A percentile compares a stretch with the other conserved stretches of the same genome.
Evolutionary conservation across 2,329 filamentous ascomycete species (phyloP).

Genomic region (Cercospora berteroae): DNA sequence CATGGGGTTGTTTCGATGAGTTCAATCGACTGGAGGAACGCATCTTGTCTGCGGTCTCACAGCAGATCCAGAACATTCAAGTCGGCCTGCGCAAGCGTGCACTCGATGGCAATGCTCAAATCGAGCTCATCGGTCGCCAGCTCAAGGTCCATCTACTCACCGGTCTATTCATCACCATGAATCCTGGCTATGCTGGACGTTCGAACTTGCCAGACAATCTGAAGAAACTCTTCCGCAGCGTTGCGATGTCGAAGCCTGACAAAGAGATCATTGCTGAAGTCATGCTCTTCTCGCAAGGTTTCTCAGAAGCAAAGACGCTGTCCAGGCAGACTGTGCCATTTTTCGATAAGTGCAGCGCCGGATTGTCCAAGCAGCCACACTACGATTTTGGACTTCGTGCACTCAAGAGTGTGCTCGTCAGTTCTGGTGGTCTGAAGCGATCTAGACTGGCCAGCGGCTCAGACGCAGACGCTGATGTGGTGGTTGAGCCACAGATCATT

Average conservation of each 20-base stretch:
- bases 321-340: constrained; percentile 97
- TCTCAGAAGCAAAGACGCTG: constrained; percentile 90
- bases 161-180: constrained; percentile 99
- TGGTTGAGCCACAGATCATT: constrained; percentile 93
- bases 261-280: constrained; percentile 99
- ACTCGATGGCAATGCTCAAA: constrained; percentile 80
- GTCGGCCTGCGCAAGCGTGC: constrained; percentile 83
- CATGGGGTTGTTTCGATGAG: constrained; percentile 99
- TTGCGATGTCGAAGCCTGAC: constrained; percentile 99
- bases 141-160: constrained; percentile 88
- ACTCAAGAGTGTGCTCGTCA: constrained; percentile 96
- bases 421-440: constrained; percentile 93
- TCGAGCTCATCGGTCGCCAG: constrained; percentile 90
- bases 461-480: constrained; percentile 58
- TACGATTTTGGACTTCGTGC: constrained; percentile 99
- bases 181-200: constrained; percentile 95
- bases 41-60: constrained; percentile 95
- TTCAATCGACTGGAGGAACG: constrained; percentile 99
- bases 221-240: constrained; percentile 98
- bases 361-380: constrained; percentile 91
- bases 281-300: constrained; percentile 99
- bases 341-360: constrained; percentile 83
- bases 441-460: constrained; percentile 64
- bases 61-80: constrained; percentile 99
- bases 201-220: constrained; percentile 98